Conservation (phyloP, 1,284 basidiomycete species). For the Heterobasidion annosum region DNA sequence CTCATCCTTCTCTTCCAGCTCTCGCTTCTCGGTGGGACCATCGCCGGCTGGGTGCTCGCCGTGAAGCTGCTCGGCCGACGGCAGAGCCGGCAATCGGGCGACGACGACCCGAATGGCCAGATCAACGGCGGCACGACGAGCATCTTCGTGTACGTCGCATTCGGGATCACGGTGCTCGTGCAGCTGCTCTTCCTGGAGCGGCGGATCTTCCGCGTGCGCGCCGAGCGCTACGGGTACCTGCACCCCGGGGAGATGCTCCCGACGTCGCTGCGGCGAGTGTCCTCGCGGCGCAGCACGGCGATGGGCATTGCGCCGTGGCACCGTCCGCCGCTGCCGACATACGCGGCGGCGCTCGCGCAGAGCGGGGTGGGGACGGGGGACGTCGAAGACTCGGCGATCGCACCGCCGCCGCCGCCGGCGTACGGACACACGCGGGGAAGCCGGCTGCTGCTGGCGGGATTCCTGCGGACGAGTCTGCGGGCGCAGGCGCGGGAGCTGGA, state of each 20-base stretch:
- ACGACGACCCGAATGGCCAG: not conserved
- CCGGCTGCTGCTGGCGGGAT: conserved; percentile 49
- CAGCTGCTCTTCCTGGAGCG: conserved; percentile 59
- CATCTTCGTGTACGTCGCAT: conserved; percentile 53
- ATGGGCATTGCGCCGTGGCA: conserved; percentile 62
- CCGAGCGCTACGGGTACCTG: conserved; percentile 48
- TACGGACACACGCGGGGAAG: conserved; percentile 67
- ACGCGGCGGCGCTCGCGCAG: conserved; percentile 59
- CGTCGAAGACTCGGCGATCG: conserved; percentile 61
- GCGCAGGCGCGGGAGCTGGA: conserved; percentile 22
- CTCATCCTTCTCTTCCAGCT: conserved; percentile 34
- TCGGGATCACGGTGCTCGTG: conserved; percentile 35
- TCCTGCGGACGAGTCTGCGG: conserved; percentile 37
- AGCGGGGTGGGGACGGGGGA: conserved; percentile 65
- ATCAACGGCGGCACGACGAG: conserved; percentile 1
- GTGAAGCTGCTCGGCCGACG: conserved; percentile 16
- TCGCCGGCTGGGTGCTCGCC: conserved; percentile 47
- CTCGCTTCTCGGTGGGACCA: conserved; percentile 34
- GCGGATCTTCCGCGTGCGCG: conserved; percentile 49
- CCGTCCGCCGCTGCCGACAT: conserved; percentile 59
- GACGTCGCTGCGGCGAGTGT: conserved; percentile 21
- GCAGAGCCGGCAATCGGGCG: conserved; percentile 1
- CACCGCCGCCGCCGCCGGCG: conserved; percentile 57
- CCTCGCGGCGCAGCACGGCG: conserved; percentile 10
- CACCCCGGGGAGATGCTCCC: conserved; percentile 53